Conservation (phyloP, 108 stramenopile species). For the Pseudonitzschia pungens region DNA sequence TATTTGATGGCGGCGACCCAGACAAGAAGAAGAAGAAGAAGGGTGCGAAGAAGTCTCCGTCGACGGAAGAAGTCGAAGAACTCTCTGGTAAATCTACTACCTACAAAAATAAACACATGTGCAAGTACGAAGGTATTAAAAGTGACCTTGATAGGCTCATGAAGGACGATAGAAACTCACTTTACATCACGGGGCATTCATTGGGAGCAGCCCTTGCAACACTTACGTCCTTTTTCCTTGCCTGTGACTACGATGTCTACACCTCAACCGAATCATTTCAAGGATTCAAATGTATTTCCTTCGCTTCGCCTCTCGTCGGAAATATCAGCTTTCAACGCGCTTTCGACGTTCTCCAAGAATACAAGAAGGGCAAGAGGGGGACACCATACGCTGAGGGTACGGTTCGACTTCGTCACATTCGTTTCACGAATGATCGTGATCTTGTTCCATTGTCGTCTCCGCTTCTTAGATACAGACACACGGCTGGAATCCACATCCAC, state of each 20-base stretch:
- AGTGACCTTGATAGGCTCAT: not conserved
- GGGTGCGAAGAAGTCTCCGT: not conserved
- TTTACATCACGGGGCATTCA: slow-evolving; percentile 78
- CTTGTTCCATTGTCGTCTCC: slow-evolving; percentile 23
- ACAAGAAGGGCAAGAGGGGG: not conserved
- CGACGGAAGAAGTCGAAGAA: not conserved
- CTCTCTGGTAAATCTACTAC: too few species aligned
- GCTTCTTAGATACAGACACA: not conserved
- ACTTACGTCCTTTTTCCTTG: slow-evolving; percentile 65
- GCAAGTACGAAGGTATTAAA: not conserved
- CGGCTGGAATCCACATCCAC: not conserved
- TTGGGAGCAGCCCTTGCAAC: slow-evolving; percentile 77
- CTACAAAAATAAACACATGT: not conserved
- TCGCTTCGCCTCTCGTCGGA: slow-evolving; percentile 65
- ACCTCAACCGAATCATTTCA: not conserved
- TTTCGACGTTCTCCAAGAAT: slow-evolving; percentile 17
- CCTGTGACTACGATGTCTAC: slow-evolving; percentile 18
- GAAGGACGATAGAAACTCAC: not conserved
- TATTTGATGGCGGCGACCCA: slow-evolving; percentile 16
- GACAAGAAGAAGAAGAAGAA: not conserved
- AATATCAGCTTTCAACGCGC: slow-evolving; percentile 44
- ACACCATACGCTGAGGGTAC: not conserved
- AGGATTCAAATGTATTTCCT: slow-evolving; percentile 53
- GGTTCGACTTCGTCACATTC: not conserved
- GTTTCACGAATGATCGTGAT: slow-evolving; percentile 53